Base-by-base conservation (phyloP, 208 protist genomes). In the Paratrypanosoma confusum region DNA sequence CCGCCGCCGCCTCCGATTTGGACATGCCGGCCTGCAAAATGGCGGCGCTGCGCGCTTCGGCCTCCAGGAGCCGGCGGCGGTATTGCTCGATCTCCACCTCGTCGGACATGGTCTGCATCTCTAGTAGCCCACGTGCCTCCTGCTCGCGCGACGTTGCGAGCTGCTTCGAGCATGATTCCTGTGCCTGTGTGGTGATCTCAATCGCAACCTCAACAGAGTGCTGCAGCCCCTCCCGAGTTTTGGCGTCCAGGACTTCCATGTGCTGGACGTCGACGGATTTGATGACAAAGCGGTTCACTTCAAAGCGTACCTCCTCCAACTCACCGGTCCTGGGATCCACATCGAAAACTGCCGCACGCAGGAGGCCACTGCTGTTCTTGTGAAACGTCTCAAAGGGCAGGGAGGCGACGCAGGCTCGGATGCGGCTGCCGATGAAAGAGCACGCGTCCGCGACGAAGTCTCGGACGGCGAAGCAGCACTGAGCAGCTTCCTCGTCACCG, bases 201-300 rank as follows among this genome's bases (percentile, higher is more conserved):
- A 98, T 97, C 16, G 93, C 95, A 37, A 96, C 84, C 67, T 97
- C 93, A 20, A 97, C 95, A 2, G 90, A 96, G 70, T 97, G 93
- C 40, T 96, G 86, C 8, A 98, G 63, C 6, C 90, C 82, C 43
- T 95, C 81, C 27, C 88, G 81, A 23, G 93, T 97, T 32, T 90
- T 71, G 39, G 86, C 78, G 69, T 97, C 94, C 8, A 97, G 74
- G 56, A 96, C 86, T 63, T 95, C 82, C 49, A 97, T 88, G 39
- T 75, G 73, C 72, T 97, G 92, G 43, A 90, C 96, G 58, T 97
- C 95, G 14, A 97, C 86, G 36, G 81, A 93, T 17, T 88, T 96
- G 53, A 97, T 81, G 41, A 96, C 81, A 13, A 97, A 74, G 57
- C 83, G 75, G 71, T 97, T 97, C 18, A 67, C 50, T 2, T 57